A percentile compares a stretch with the other conserved stretches of the same genome.
Conservation (phyloP, 768 basidiomycete genomes). For the Xanthoconium stramineum region DNA sequence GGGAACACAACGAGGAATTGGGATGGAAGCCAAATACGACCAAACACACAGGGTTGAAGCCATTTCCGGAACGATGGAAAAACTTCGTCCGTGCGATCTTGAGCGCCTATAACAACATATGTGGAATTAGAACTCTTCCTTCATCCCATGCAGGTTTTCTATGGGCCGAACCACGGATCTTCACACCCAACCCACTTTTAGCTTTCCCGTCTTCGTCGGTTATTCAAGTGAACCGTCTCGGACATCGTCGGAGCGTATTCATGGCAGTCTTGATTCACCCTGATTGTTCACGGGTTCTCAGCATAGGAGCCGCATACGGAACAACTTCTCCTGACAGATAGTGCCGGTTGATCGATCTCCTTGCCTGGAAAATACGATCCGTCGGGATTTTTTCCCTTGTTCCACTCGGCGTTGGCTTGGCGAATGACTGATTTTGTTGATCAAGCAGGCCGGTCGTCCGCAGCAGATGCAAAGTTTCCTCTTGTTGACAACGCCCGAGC, state of each 20-base stretch:
- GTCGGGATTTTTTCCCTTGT: neutral
- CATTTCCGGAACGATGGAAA: slow-evolving; percentile 3
- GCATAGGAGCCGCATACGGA: neutral
- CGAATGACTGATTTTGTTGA: neutral
- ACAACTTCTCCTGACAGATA: slow-evolving; percentile 10
- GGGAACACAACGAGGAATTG: neutral
- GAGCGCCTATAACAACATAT: slow-evolving; percentile 5
- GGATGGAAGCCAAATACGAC: slow-evolving; percentile 15
- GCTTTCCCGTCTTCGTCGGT: slow-evolving; percentile 4
- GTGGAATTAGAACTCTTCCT: slow-evolving; percentile 4
- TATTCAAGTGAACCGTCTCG: slow-evolving; percentile 7
- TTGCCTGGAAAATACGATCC: slow-evolving; percentile 4
- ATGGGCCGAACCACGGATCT: slow-evolving; percentile 3
- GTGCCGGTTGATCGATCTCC: slow-evolving; percentile 8
- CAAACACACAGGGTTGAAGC: slow-evolving; percentile 20
- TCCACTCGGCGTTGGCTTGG: slow-evolving; percentile 1
- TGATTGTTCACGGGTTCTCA: slow-evolving; percentile 8
- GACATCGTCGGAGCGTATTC: slow-evolving; percentile 5
- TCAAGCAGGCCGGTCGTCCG: slow-evolving; percentile 4
- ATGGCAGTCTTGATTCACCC: slow-evolving; percentile 8
- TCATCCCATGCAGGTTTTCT: neutral
- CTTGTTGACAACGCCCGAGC: slow-evolving; percentile 1
- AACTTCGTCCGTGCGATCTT: slow-evolving; percentile 15
- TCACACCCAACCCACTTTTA: slow-evolving; percentile 2
- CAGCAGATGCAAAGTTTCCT: slow-evolving; percentile 1